Base-by-base conservation (phyloP, 2,329 filamentous ascomycete genomes). In the Pseudocercospora eumusae region DNA sequence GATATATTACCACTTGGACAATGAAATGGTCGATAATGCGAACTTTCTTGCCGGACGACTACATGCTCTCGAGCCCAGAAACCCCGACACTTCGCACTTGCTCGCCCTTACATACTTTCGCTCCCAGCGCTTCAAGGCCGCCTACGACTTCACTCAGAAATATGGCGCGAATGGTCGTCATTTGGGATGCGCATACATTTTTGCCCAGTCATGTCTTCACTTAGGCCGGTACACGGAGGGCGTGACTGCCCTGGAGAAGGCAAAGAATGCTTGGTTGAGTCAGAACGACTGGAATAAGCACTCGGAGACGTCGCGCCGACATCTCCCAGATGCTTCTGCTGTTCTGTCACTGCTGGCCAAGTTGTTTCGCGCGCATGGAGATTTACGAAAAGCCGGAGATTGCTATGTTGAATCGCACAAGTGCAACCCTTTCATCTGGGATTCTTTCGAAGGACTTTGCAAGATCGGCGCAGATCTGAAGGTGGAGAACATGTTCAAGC, bases 341-440 rank as follows among this genome's bases (percentile, higher is more conserved):
- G 85, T 93, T n/a, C 83, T 87, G 66, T 95, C 90, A 71, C 79
- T 99, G 40, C 82, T 96, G 28, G 95, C 92, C 25, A 96, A 96
- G 77, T 81, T 99, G 27, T 93, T 92, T 79, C 86, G 89, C 54
- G 91, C 86, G 2, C 88, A 95, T 70, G 90, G 84, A 64, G 86
- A 96, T 69, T 84, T 91, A 70, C 90, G 90, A 71, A 92, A 91
- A 76, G 93, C 95, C 7, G 87, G 93, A 15, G 85, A 90, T 67
- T 92, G 86, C 75, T 98, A 95, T 73, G 92, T 96, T 68, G 92
- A 96, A 63, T 87, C 93, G 5, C 80, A 99, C 70, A 96, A 93
- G 77, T 76, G 88, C 59, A 99, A 98, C 72, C 93, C 95, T 1
- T 93, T 98, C 76, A 95, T 96, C 85, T 99, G 95, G 95, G 95